Percentiles rank a stretch among this genome's conserved stretches.
These are phyloP conservation scores for Calocybe indica DNA, from an alignment of 768 basidiomycete genomes.

Conservation along the genomic window DNA sequence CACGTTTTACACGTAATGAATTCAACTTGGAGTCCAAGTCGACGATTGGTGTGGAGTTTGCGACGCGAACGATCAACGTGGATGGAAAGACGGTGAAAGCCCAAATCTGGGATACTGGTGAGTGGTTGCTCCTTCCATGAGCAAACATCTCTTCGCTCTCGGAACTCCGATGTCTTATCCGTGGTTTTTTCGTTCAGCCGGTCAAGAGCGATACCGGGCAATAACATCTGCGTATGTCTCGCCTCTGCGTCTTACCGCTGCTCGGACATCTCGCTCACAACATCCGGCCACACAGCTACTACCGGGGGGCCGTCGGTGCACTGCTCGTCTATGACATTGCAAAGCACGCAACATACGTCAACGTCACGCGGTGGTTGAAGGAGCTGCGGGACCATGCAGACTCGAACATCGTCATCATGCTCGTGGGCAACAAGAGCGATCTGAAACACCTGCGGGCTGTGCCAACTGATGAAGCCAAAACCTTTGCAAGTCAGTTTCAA, in stretches of 20 bases:
- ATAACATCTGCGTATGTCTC: slow-evolving; percentile 89
- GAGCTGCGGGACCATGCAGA: slow-evolving; percentile 94
- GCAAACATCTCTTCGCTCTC: slow-evolving; percentile 2
- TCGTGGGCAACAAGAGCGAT: slow-evolving; percentile 98
- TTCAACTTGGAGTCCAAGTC: slow-evolving; percentile 99
- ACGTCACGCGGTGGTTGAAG: slow-evolving; percentile 94
- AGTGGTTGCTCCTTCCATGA: slow-evolving; percentile 19
- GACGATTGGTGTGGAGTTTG: slow-evolving; percentile 99
- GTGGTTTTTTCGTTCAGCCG: slow-evolving; percentile 47
- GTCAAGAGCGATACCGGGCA: slow-evolving; percentile 95
- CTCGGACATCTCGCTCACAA: neutral
- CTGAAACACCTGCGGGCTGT: slow-evolving; percentile 96
- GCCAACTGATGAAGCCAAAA: slow-evolving; percentile 95
- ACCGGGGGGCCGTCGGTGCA: slow-evolving; percentile 93
- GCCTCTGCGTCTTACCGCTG: slow-evolving; percentile 2
- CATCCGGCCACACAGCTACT: slow-evolving; percentile 56
- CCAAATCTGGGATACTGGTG: slow-evolving; percentile 99
- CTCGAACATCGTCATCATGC: slow-evolving; percentile 92
- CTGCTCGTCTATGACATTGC: slow-evolving; percentile 93
- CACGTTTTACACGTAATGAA: slow-evolving; percentile 98
- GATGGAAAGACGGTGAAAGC: slow-evolving; percentile 97
- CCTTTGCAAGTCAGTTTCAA: slow-evolving; percentile 68
- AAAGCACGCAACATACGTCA: slow-evolving; percentile 91
- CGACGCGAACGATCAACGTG: slow-evolving; percentile 91
- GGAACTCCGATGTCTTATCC: neutral